These are phyloP conservation scores for Metschnikowia anglica DNA, from an alignment of 805 yeast genomes.

Conservation along the genomic window DNA sequence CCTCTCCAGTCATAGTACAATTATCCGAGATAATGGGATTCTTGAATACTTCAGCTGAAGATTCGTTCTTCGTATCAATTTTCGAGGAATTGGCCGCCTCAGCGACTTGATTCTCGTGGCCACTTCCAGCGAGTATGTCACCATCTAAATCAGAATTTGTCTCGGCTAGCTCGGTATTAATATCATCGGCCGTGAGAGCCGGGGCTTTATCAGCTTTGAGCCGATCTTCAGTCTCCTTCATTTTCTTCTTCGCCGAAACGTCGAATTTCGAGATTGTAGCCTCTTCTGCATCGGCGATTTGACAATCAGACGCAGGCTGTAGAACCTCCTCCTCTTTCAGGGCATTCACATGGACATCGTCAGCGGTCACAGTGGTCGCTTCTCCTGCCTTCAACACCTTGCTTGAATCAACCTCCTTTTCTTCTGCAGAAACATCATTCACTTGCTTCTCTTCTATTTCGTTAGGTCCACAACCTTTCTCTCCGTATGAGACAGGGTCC, in stretches of 20 bases:
- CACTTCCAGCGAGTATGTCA: no score
- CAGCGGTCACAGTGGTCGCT: slow-evolving; percentile 8
- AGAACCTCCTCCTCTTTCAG: neutral
- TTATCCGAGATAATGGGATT: neutral
- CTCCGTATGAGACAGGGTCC: neutral
- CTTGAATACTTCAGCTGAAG: neutral
- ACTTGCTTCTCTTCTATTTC: slow-evolving; percentile 8
- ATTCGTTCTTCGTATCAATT: neutral
- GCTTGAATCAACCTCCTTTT: slow-evolving; percentile 11
- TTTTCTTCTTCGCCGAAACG: slow-evolving; percentile 2
- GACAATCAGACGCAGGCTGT: neutral
- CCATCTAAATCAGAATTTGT: no score
- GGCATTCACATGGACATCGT: slow-evolving; percentile 6
- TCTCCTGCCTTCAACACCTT: slow-evolving; percentile 9
- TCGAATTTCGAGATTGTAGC: no score
- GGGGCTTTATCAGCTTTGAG: neutral
- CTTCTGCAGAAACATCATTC: slow-evolving; percentile 20
- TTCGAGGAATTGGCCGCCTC: neutral
- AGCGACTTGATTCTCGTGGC: no score
- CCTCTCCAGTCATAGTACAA: neutral
- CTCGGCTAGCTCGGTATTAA: neutral
- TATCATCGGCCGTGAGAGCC: neutral
- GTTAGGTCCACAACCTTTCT: neutral
- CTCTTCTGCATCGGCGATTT: neutral
- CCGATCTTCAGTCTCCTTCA: neutral